Conservation (phyloP, 306 rosid species). For the Inga laurina region DNA sequence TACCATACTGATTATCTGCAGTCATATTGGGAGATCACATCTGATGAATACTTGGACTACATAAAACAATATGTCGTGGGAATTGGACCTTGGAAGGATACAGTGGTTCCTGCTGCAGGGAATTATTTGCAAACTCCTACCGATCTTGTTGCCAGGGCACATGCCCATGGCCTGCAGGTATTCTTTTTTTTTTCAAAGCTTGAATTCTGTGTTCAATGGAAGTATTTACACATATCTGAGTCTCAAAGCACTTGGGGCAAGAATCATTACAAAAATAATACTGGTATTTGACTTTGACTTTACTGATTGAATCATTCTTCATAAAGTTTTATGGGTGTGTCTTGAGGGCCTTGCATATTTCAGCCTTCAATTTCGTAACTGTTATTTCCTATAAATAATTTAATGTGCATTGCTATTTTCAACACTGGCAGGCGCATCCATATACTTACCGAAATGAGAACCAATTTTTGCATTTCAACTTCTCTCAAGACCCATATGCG, state of each 20-base stretch:
- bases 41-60: slow-evolving; percentile 55
- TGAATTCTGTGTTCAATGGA: neutral
- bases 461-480: slow-evolving; percentile 49
- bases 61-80: slow-evolving; percentile 70
- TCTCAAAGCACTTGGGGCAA: neutral
- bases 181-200: neutral
- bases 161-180: slow-evolving; percentile 66
- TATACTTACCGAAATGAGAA: slow-evolving; percentile 68
- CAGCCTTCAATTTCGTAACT: neutral
- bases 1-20: slow-evolving; percentile 38
- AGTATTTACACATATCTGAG: neutral
- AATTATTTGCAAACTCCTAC: slow-evolving; percentile 55
- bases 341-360: neutral
- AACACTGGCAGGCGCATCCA: slow-evolving; percentile 62
- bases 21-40: slow-evolving; percentile 73
- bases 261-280: neutral
- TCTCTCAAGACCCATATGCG: slow-evolving; percentile 54
- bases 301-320: neutral
- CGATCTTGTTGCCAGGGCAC: slow-evolving; percentile 67
- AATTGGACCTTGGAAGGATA: slow-evolving; percentile 83
- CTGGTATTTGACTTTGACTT: neutral
- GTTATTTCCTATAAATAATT: neutral
- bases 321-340: neutral
- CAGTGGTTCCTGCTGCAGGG: slow-evolving; percentile 54
- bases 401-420: neutral